These are phyloP conservation scores for Cinchona pubescens DNA, from an alignment of 257 asterid species.

Conservation along the genomic window DNA sequence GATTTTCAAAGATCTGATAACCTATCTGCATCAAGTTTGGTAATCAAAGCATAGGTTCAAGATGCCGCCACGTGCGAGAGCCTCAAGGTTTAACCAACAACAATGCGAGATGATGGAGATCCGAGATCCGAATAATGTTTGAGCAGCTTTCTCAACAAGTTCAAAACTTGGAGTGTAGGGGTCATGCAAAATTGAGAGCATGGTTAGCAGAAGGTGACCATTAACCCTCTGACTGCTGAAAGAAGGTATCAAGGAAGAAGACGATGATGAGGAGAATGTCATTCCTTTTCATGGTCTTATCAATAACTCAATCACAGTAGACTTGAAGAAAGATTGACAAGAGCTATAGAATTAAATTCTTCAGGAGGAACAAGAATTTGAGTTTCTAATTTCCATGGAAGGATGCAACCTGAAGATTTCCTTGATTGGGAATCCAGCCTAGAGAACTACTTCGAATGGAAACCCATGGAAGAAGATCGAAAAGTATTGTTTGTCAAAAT, in stretches of 20 bases:
- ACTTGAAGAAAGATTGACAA: not conserved
- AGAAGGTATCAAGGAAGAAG: not conserved
- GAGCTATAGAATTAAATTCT: not conserved
- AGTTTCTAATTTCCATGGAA: not conserved
- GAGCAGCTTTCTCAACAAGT: not conserved
- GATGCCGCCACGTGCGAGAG: too few species aligned
- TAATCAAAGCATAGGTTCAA: too few species aligned
- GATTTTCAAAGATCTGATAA: too few species aligned
- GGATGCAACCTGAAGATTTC: not conserved
- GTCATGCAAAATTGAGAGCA: not conserved
- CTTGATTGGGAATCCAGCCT: not conserved
- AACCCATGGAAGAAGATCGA: not conserved
- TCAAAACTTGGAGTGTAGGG: not conserved
- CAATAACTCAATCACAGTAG: not conserved
- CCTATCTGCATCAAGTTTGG: too few species aligned
- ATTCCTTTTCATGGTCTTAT: not conserved
- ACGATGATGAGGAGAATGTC: too few species aligned
- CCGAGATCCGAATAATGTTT: too few species aligned
- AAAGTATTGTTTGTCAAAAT: not conserved
- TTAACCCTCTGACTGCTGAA: not conserved
- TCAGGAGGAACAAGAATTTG: not conserved
- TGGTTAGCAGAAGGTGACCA: not conserved
- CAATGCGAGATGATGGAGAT: too few species aligned
- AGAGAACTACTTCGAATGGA: not conserved
- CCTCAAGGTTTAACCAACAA: too few species aligned